phyloP scores from a whole-genome alignment of 1,284 basidiomycete genomes.

The Omphalotus olearius region DNA sequence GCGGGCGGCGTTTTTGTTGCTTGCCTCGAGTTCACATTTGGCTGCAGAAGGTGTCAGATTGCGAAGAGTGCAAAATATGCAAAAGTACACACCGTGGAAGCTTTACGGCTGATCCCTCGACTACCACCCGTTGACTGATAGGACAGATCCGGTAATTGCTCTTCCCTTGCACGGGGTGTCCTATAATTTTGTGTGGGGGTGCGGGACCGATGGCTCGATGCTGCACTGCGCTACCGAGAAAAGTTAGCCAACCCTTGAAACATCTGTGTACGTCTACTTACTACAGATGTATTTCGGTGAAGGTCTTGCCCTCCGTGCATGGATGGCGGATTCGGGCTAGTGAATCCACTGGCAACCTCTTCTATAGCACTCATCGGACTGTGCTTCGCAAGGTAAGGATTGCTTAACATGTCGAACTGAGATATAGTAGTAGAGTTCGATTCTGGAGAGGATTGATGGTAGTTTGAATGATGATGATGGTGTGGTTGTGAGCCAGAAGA shows the following conservation, averaged over 20 bases:
- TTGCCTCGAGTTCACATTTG: too few relatives aligned
- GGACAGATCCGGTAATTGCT: background rate
- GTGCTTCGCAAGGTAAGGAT: conserved; percentile 10
- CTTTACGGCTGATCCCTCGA: conserved; percentile 1
- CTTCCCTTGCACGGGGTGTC: background rate
- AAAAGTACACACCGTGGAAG: conserved; percentile 1
- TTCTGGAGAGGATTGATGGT: conserved; percentile 10
- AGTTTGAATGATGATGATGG: background rate
- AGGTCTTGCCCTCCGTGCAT: conserved; percentile 10
- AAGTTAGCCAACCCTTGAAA: background rate
- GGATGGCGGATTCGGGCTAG: conserved; percentile 9
- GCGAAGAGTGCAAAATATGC: too few relatives aligned
- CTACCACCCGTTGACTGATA: background rate
- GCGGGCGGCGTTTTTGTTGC: too few relatives aligned
- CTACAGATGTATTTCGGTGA: conserved; percentile 10
- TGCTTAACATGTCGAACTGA: conserved; percentile 11
- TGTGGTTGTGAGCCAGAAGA: conserved; percentile 1
- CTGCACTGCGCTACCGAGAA: conserved; percentile 3
- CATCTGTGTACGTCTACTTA: background rate
- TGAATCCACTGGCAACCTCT: conserved; percentile 10
- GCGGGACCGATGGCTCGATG: conserved; percentile 5
- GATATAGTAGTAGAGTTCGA: conserved; percentile 12
- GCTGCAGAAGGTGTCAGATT: too few relatives aligned
- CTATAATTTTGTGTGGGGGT: background rate
- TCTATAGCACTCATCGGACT: conserved; percentile 12